Base-by-base conservation (phyloP, 2,329 filamentous ascomycete species). In the Fusarium sp. region DNA sequence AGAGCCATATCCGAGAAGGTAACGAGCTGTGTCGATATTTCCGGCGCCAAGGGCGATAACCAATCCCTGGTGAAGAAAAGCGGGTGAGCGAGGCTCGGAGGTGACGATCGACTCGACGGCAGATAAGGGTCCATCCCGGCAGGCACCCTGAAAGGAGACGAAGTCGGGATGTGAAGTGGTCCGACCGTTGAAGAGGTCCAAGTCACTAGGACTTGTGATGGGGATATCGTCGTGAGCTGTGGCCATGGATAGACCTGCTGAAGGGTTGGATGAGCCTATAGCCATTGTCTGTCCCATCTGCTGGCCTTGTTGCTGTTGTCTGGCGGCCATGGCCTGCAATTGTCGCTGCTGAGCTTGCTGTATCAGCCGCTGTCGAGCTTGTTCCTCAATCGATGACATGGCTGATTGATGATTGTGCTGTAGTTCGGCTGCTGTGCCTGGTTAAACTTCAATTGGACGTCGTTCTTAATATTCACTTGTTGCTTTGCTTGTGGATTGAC, bases 11-110 rank as follows among this genome's bases (percentile, higher is more conserved):
- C 43, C 48, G 6, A 77, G 66, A 6, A 77, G 45, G 8, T 57
- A 48, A 5, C 39, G 73, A 5, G 33, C 39, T 2, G 52, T 18
- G 2, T 74, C 69, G 52, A 72, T 43, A 2, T 74, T 69, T 13
- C 76, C 76, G 8, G 48, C 48, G 2, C 27, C 6, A 10, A 77
- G 14, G 0, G 71, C 71, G 7, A 57, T 16, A 22, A 52, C 35
- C n/a, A 73, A 59, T 31, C 68, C 71, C 22, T 68, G 68, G 27
- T 71, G 64, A 11, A 71, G 71, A 41, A 66, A 59, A n/a, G 71
- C 65, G 6, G 54, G 64, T 10, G 64, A 71, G 35, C 33, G 57
- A 64, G 29, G 24, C 29, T 57, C 37, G 7, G 64, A 64, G 20
- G 61, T 20, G 27, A 73, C 14, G 14, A 59, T 70, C 9, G 64